Conservation (phyloP, 2,329 filamentous ascomycete genomes). For the Podosphaera leucotricha region DNA sequence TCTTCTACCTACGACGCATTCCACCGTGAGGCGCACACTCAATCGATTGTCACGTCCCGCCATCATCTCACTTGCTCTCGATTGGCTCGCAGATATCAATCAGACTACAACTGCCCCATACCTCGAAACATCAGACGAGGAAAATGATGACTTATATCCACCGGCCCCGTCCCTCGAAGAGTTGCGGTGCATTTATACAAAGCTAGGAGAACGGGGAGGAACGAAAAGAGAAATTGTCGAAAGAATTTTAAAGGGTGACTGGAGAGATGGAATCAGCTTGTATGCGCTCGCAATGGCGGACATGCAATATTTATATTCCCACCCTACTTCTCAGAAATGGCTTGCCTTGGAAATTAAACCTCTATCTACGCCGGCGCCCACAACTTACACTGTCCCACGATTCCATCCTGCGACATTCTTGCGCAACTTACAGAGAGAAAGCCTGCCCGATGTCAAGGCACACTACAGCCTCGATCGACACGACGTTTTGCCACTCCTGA, state of each 20-base stretch:
- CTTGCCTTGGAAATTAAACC: constrained; percentile 34
- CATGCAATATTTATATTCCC: constrained; percentile 40
- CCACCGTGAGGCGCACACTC: constrained; percentile 40
- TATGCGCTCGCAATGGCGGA: constrained; percentile 49
- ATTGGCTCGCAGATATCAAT: constrained; percentile 53
- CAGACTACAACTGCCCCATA: constrained; percentile 34
- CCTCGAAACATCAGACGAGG: constrained; percentile 25
- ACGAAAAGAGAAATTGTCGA: constrained; percentile 38
- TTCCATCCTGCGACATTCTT: constrained; percentile 67
- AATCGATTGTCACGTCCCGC: constrained; percentile 47
- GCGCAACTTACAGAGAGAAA: constrained; percentile 47
- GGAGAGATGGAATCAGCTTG: constrained; percentile 37
- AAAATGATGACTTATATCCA: constrained; percentile 45
- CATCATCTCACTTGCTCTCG: constrained; percentile 45
- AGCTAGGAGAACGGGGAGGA: constrained; percentile 35
- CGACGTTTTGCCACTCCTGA: constrained; percentile 38
- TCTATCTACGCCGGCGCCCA: constrained; percentile 14
- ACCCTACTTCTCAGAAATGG: constrained; percentile 40
- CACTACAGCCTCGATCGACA: constrained; percentile 65
- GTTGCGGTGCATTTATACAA: constrained; percentile 39
- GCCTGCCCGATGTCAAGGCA: constrained; percentile 58
- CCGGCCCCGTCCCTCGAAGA: constrained; percentile 40
- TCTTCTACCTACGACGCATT: constrained; percentile 40
- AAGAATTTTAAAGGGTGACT: constrained; percentile 43
- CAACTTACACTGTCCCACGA: constrained; percentile 26